These are phyloP conservation scores for Mucor racemosus DNA, from an alignment of 371 early-diverging fungal genomes.

Conservation along the genomic window DNA sequence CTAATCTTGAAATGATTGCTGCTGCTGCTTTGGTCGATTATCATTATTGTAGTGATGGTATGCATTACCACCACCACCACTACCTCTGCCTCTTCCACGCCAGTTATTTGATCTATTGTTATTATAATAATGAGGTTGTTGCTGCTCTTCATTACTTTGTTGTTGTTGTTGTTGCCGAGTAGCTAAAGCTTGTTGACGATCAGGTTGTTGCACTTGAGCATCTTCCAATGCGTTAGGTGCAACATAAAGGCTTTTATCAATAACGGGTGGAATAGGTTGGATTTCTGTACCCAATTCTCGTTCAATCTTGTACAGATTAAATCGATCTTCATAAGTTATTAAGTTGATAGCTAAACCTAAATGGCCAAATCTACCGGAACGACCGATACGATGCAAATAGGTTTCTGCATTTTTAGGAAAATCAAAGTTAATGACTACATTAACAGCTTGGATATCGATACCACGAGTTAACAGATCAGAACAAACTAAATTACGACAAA, in stretches of 20 bases:
- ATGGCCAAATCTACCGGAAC: slow-evolving; percentile 96
- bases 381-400: slow-evolving; percentile 98
- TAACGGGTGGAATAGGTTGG: slow-evolving; percentile 91
- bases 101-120: slow-evolving; percentile 8
- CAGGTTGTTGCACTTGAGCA: slow-evolving; percentile 50
- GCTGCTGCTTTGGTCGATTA: background rate
- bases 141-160: slow-evolving; percentile 30
- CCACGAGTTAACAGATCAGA: slow-evolving; percentile 98
- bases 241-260: slow-evolving; percentile 89
- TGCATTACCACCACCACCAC: background rate
- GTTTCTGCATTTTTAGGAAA: slow-evolving; percentile 99
- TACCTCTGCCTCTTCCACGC: slow-evolving; percentile 4
- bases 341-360: slow-evolving; percentile 96
- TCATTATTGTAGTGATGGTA: background rate
- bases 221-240: slow-evolving; percentile 67
- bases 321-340: slow-evolving; percentile 95
- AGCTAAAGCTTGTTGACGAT: slow-evolving; percentile 50
- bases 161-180: slow-evolving; percentile 55
- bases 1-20: background rate
- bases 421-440: slow-evolving; percentile 99
- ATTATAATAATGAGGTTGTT: slow-evolving; percentile 8
- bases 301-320: slow-evolving; percentile 94
- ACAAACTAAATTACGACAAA: slow-evolving; percentile 95
- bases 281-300: slow-evolving; percentile 97
- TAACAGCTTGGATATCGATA: slow-evolving; percentile 98